Conservation (phyloP, 164 flowering plant genomes). For the Vitis cinerea region DNA sequence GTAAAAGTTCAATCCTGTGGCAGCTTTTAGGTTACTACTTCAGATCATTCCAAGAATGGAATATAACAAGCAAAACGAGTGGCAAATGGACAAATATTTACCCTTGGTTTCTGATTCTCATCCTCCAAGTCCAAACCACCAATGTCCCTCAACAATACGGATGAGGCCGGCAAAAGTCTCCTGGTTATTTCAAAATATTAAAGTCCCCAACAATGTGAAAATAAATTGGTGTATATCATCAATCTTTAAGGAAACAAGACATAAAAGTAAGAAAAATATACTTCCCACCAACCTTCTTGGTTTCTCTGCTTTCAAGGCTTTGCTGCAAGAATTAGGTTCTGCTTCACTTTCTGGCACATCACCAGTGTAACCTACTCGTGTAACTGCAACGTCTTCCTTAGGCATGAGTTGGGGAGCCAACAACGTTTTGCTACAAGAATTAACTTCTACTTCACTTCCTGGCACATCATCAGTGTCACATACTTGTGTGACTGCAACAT, state of each 20-base stretch:
- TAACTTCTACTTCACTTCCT: background rate
- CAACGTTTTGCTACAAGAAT: no score
- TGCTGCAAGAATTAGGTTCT: slow-evolving; percentile 7
- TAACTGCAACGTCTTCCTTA: no score
- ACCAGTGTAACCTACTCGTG: no score
- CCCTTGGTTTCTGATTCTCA: slow-evolving; percentile 56
- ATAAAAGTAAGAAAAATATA: background rate
- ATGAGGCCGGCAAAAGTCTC: slow-evolving; percentile 71
- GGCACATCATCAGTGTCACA: background rate
- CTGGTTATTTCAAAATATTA: slow-evolving; percentile 29
- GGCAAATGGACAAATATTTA: slow-evolving; percentile 7
- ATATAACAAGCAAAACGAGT: background rate
- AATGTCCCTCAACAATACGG: slow-evolving; percentile 50
- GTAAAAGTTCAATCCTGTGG: no score
- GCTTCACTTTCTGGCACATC: slow-evolving; percentile 9
- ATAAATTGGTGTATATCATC: background rate
- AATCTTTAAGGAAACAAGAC: background rate
- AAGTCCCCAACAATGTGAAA: background rate
- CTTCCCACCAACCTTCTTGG: slow-evolving; percentile 48
- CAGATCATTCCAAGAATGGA: background rate
- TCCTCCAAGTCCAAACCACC: slow-evolving; percentile 42
- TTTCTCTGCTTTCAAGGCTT: slow-evolving; percentile 25
- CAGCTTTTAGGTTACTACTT: background rate
- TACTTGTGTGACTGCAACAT: no score
- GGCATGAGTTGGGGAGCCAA: no score